Evolutionary conservation across 2,329 filamentous ascomycete species (phyloP), one percentile per base, ranked within the genome.

Genomic region (Myrmaecium sp.): DNA sequence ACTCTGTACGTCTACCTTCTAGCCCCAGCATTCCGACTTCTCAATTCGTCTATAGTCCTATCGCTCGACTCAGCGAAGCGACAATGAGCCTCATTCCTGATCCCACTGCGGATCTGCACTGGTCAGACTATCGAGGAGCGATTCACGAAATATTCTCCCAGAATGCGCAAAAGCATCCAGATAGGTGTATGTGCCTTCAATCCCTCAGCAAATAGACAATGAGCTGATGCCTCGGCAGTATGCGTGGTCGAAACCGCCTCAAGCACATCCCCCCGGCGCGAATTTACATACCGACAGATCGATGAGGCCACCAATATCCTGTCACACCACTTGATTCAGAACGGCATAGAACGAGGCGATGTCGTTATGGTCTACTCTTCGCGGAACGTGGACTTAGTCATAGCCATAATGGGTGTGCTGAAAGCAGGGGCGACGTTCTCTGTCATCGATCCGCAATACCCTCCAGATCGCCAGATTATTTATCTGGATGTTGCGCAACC

Each of bases 261-360:
- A 1, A 47, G 41, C 26, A 52, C 43, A 16, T 57, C 62, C 3
- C 62, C 72, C 5, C 59, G 72, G 46, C 63, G 79, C 35, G 55
- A 54, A 25, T 94, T 89, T 52, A 86, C 73, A 14, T 95, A 94
- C 51, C 61, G 62, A 36, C 80, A 92, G 43, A 93, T 95, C 44
- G 66, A 83, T 44, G 77, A 93, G 55, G 74, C 76, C 0, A 77
- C 80, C 16, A 91, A 91, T 47, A 62, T 70, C 11, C 51, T 94
- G 5, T 79, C 82, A 13, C 73, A 92, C 52, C 69, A 92, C 44
- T 63, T 94, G 12, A 66, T 77, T 28, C 62, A 74, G 26, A 64
- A 71, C 41, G 83, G 84, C 31, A 62, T 82, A 35, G 62, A 72
- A 32, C 62, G 71, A 38, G 83, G 82, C 6, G 83, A 95, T 45